A percentile compares a stretch with the other conserved stretches of the same genome.
Evolutionary conservation across 768 basidiomycete species (phyloP).

Genomic region (Mycena haematopus): DNA sequence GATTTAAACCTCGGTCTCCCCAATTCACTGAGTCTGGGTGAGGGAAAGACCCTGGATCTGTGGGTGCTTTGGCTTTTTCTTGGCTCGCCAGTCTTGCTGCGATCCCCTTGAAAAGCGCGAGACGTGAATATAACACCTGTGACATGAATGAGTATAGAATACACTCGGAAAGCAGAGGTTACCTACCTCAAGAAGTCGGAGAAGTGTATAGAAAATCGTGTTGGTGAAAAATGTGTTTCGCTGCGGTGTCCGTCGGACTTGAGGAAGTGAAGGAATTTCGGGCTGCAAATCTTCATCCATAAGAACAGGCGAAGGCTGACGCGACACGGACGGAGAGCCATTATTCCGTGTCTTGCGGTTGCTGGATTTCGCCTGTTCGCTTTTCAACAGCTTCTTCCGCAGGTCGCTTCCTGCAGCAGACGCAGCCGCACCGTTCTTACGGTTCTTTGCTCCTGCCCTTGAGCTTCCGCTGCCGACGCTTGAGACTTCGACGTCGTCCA

Average conservation of each 20-base stretch:
- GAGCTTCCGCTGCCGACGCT: conserved; percentile 49
- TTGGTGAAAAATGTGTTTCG: conserved; percentile 85
- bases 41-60: conserved; percentile 38
- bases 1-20: conserved; percentile 48
- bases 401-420: conserved; percentile 55
- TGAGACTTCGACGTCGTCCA: conserved; percentile 46
- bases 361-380: conserved; percentile 79
- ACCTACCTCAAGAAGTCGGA: conserved; percentile 87
- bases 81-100: conserved; percentile 52
- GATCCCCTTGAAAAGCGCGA: conserved; percentile 80
- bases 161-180: not conserved
- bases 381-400: conserved; percentile 82
- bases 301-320: conserved; percentile 66
- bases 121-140: conserved; percentile 83
- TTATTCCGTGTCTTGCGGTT: conserved; percentile 61
- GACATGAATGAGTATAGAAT: conserved; percentile 14
- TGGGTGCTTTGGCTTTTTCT: conserved; percentile 33
- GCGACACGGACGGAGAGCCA: conserved; percentile 60
- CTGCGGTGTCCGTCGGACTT: conserved; percentile 39
- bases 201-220: conserved; percentile 83
- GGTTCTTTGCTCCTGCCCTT: conserved; percentile 39
- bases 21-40: conserved; percentile 36
- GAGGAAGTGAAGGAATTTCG: conserved; percentile 1
- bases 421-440: conserved; percentile 35
- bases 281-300: conserved; percentile 46